Conservation (phyloP, 805 yeast genomes). For the Sugiyamaella americana region DNA sequence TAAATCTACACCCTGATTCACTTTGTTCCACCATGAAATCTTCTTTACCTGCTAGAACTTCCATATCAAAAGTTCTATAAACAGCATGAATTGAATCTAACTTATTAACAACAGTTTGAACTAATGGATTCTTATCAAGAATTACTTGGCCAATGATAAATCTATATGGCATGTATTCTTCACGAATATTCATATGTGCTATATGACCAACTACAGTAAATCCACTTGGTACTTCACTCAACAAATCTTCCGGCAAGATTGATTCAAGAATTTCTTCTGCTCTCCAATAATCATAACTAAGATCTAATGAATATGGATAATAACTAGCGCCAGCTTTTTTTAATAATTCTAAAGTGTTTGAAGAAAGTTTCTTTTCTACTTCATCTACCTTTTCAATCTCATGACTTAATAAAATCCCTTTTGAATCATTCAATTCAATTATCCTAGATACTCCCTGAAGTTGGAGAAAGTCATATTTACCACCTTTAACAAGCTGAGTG, state of each 20-base stretch:
- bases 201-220: conserved; percentile 92
- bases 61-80: conserved; percentile 91
- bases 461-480: conserved; percentile 56
- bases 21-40: conserved; percentile 75
- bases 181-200: conserved; percentile 83
- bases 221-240: conserved; percentile 79
- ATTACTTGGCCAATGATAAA: conserved; percentile 81
- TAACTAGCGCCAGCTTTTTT: conserved; percentile 43
- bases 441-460: conserved; percentile 69
- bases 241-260: conserved; percentile 63
- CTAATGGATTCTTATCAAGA: conserved; percentile 75
- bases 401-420: conserved; percentile 59
- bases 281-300: conserved; percentile 80
- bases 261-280: conserved; percentile 79
- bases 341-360: conserved; percentile 41
- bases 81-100: conserved; percentile 79
- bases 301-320: conserved; percentile 45
- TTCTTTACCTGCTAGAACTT: conserved; percentile 75
- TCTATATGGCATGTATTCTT: conserved; percentile 79
- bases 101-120: conserved; percentile 88
- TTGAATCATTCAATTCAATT: conserved; percentile 35
- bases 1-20: conserved; percentile 80
- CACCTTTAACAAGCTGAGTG: conserved; percentile 54
- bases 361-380: conserved; percentile 36
- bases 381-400: conserved; percentile 38